A percentile compares a stretch with the other conserved stretches of the same genome.
Conservation (phyloP, 192 early-diverging fungal species). For the Coemansia sp. region DNA sequence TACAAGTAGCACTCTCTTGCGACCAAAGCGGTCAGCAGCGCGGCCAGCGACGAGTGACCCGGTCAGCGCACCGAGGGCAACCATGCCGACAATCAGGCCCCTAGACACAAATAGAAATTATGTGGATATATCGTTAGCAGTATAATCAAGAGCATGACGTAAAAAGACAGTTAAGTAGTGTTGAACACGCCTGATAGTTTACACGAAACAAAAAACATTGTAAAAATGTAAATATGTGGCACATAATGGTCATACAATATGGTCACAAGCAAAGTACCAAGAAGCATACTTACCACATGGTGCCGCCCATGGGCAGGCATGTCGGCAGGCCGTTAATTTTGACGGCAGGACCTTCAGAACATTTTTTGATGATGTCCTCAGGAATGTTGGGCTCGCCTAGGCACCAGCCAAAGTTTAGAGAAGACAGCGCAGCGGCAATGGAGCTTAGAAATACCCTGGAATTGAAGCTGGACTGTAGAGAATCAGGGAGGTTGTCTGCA, state of each 20-base stretch:
- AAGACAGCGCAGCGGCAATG: constrained; percentile 36
- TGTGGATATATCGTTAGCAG: neutral
- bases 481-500: constrained; percentile 17
- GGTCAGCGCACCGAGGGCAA: constrained; percentile 59
- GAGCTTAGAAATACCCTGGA: constrained; percentile 21
- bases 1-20: constrained; percentile 59
- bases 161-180: neutral
- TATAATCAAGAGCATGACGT: neutral
- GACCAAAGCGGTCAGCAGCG: constrained; percentile 60
- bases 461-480: constrained; percentile 32
- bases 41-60: constrained; percentile 62
- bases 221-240: neutral
- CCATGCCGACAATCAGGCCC: constrained; percentile 58
- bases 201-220: neutral
- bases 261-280: neutral
- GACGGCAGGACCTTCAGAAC: constrained; percentile 25
- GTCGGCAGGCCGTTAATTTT: constrained; percentile 35
- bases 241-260: neutral
- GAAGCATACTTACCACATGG: constrained; percentile 50
- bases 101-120: constrained; percentile 22
- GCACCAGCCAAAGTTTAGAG: constrained; percentile 55
- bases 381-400: constrained; percentile 57
- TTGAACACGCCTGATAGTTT: neutral
- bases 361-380: constrained; percentile 50
- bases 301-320: constrained; percentile 41